Conservation (phyloP, 2,329 filamentous ascomycete genomes). For the Camillea tinctor region DNA sequence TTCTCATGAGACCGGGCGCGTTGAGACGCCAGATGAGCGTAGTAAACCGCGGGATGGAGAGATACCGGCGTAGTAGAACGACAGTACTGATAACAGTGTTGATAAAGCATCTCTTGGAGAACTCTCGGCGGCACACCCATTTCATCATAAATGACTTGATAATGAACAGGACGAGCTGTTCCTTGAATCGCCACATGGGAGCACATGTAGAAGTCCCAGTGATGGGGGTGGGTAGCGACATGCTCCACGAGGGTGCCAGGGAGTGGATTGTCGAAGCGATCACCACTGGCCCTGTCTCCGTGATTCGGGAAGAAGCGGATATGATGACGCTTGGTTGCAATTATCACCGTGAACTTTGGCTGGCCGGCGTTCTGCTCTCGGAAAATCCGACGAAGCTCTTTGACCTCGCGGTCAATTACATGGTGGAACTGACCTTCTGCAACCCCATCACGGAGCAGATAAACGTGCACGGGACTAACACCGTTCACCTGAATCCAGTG, state of each 20-base stretch:
- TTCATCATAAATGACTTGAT: conserved; percentile 86
- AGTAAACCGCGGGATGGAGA: conserved; percentile 87
- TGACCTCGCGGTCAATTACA: conserved; percentile 76
- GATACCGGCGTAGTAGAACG: conserved; percentile 92
- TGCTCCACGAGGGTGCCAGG: conserved; percentile 86
- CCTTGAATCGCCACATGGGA: conserved; percentile 80
- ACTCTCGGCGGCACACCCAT: conserved; percentile 63
- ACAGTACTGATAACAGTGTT: conserved; percentile 91
- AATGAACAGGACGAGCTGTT: conserved; percentile 88
- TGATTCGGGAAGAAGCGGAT: conserved; percentile 83
- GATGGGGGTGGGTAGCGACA: conserved; percentile 86
- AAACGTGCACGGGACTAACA: conserved; percentile 68
- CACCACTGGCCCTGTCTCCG: conserved; percentile 47
- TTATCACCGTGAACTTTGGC: conserved; percentile 78
- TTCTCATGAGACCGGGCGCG: conserved; percentile 76
- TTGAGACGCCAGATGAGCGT: conserved; percentile 84
- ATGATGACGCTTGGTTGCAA: conserved; percentile 93
- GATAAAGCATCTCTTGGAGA: conserved; percentile 86
- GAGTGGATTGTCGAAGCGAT: conserved; percentile 77
- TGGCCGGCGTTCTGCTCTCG: conserved; percentile 32
- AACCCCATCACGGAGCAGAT: conserved; percentile 93
- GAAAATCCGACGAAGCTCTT: conserved; percentile 64
- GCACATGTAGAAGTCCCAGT: conserved; percentile 78
- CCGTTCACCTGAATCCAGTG: conserved; percentile 61
- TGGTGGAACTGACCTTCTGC: conserved; percentile 81